Evolutionary conservation across 495 filamentous ascomycete species (phyloP).

Genomic region (Hypoxylon lienhwacheense): DNA sequence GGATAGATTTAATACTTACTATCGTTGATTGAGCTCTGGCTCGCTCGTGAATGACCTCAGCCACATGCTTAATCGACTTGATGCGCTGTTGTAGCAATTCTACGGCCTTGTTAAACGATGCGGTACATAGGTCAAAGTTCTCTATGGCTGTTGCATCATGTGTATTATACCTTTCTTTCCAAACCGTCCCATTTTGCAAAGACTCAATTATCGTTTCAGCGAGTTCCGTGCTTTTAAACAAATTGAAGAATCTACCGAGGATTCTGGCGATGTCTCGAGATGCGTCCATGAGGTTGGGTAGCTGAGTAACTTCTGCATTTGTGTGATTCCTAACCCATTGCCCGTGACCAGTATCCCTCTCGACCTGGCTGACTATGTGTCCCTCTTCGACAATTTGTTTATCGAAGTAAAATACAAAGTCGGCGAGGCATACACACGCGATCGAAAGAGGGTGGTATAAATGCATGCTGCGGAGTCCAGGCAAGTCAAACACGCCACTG

Average conservation of each 20-base stretch:
- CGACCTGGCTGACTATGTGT: slow-evolving; percentile 1
- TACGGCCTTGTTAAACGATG: neutral
- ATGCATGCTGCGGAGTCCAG: neutral
- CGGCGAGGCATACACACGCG: slow-evolving; percentile 3
- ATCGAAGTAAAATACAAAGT: slow-evolving; percentile 9
- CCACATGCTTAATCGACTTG: slow-evolving; percentile 5
- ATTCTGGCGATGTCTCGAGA: slow-evolving; percentile 1
- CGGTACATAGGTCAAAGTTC: neutral
- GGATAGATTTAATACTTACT: neutral
- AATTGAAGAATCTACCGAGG: slow-evolving; percentile 1
- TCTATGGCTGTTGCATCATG: neutral
- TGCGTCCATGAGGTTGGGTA: neutral
- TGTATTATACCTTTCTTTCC: neutral
- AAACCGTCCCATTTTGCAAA: neutral
- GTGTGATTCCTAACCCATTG: neutral
- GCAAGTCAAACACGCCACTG: slow-evolving; percentile 1
- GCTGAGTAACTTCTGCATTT: neutral
- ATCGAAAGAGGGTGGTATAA: slow-evolving; percentile 9
- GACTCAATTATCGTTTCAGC: neutral
- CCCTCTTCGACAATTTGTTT: slow-evolving; percentile 4
- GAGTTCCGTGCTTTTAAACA: slow-evolving; percentile 6
- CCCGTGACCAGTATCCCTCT: slow-evolving; percentile 1
- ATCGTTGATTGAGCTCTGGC: slow-evolving; percentile 4
- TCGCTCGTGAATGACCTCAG: neutral
- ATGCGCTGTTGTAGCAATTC: slow-evolving; percentile 3